Base-by-base conservation (phyloP, 345 rosid species). In the Balakata baccata region DNA sequence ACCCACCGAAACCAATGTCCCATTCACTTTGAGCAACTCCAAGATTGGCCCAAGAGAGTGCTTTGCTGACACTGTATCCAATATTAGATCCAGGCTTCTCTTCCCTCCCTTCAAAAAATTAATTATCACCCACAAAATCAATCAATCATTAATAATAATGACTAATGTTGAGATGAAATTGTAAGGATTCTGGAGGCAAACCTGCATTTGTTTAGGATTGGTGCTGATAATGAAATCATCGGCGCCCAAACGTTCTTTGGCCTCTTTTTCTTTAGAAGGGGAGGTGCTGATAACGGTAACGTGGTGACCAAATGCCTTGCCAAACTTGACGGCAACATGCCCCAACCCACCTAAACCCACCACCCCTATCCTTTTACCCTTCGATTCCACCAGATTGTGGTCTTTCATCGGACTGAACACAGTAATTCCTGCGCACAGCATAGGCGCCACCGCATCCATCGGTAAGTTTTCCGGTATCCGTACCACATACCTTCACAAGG, bases 221-320 rank as follows among this genome's bases (percentile, higher is more conserved):
- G 89, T 75, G 84, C 91, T 87, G 76, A 89, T 23, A 1, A 88
- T 78, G 80, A 88, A 88, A 11, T 54, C 79, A 52, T 89, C 89
- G 0, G 87, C 90, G 11, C 88, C 92, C 23, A 88, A 74, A 6
- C 85, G 83, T 18, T 86, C 77, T 46, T 38, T 83, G 41, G 89
- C 92, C 61, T 86, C 90, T 12, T 56, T 53, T 66, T 88, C 88
- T 75, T 84, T 88, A 2, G 84, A 81, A 0, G 90, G 88, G 66
- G 88, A 88, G 13, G 89, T 88, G 72, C 90, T 86, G 68, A 88
- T 85, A 60, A 88, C 88, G 0, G 92, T 85, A 3, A 88, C 90
- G 4, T 85, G 88, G 78, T 83, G 86, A 39, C 89, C 85, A 56
- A 86, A 86, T 1, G 88, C 92, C 73, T 90, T 84, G 1, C 84